Evolutionary conservation across 176 grass and related monocot species (phyloP), one percentile per base, ranked within the genome.

Genomic region (Luzula sylvatica): DNA sequence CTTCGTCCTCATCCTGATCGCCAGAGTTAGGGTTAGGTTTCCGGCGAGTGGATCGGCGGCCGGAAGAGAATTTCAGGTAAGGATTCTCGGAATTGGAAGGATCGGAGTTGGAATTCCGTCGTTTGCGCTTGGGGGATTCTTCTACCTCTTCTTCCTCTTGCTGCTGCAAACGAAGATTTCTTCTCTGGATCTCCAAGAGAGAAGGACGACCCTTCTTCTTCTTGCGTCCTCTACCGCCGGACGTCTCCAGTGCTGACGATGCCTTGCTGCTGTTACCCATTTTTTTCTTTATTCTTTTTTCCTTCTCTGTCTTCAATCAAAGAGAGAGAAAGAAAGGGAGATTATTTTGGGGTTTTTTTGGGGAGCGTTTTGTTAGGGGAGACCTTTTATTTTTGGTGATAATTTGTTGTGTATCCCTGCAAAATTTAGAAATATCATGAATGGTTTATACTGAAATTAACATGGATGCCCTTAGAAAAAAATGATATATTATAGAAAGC

Each of bases 121-220:
- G 44, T 45, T 64, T 64, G 41, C 60, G 18, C 60, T 64, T 64
- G 22, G 42, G 56, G 20, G 23, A 35, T 1, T 66, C 52, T 28
- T 50, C 46, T 24, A 44, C 53, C 15, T 57, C 46, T 24, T 53
- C 53, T 17, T 57, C 42, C 8, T 50, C 40, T 46, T 42, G 49
- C 60, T 84, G 22, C 72, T 78, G 81, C 11, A 71, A 75, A 52
- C 75, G 75, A 14, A 68, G 69, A 40, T 47, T 80, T 18, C 92
- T 80, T 66, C 86, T 89, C 81, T 92, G 75, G 27, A 98, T 64
- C 62, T 98, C 93, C 20, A 98, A 46, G 12, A 98, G 93, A 7
- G 86, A 98, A 0, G 86, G 93, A 6, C 93, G 93, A 15, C 93
- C 93, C 70, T 98, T 98, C 93, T 98, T 98, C 75, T 80, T 80